Evolutionary conservation across 2,329 filamentous ascomycete genomes (phyloP), one percentile per base, ranked within the genome.

Genomic region (Penicillium oxalicum): DNA sequence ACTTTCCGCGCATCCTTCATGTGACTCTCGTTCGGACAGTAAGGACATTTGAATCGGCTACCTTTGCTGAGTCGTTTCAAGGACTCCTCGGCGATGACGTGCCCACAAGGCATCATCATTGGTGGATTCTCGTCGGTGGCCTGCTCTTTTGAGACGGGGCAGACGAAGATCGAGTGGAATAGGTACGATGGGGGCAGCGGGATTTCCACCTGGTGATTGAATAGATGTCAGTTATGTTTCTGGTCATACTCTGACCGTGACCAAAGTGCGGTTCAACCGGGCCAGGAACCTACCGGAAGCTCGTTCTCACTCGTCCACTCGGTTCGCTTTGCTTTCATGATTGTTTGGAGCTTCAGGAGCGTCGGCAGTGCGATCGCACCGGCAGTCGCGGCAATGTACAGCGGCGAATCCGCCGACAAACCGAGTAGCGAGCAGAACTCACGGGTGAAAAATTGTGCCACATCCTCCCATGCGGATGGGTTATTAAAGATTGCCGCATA

Each of bases 91-190:
- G 90, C 91, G 51, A 98, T 84, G 45, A 96, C 91, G 71, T 98
- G 93, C 5, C 93, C 91, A 64, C 93, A 98, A 0, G 88, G 87
- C 64, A 98, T 83, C 81, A 96, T 93, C 87, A 97, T 94, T 2
- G 93, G 90, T 9, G 93, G 93, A 67, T 98, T 98, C 25, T 78
- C 73, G 62, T 95, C 90, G 0, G 91, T 98, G 0, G 87, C 90
- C 69, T 98, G 93, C 65, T 96, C 93, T 68, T 97, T 97, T 61
- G 86, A 91, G 4, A 98, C 93, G 0, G 93, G 93, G 64, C 93
- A 98, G 37, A 98, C 93, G 65, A 98, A 98, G 64, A 98, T 96
- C 48, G 87, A 87, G 69, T 98, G 93, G 74, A 95, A 98, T 45
- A 80, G 75, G 63, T 84, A 86, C 5, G 76, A 75, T 2, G 77